Base-by-base conservation (phyloP, 2,329 filamentous ascomycete genomes). In the Lasiodiplodia sp. region DNA sequence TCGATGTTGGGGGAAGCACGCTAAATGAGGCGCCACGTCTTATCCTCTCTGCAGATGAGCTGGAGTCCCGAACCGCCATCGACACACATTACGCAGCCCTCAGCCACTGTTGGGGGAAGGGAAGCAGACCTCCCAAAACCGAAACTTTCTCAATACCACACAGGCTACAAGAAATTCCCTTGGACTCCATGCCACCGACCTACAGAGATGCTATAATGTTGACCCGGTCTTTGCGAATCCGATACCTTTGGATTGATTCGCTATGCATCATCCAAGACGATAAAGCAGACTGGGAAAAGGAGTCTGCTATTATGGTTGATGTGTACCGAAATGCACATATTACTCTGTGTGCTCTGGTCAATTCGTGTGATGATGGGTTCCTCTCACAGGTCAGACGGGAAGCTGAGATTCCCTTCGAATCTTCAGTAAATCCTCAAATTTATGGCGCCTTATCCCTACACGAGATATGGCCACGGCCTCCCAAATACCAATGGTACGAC, bases 101-200 rank as follows among this genome's bases (percentile, higher is more conserved):
- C 34, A 70, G 67, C 44, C 72, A 75, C 56, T 73, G 73, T 52
- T 73, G 72, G 73, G 72, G 71, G 2, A 11, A 31, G 1, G 8
- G 3, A 2, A 21, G 7, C 2, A 6, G 5, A 2, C 55, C 55
- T 7, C 34, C 10, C 4, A 57, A 57, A 34, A 34, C 34, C 5
- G 34, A 57, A 7, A 18, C 18, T 4, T 31, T 3, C 28, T 34
- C 55, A 7, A 12, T 38, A 4, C 1, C 55, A 8, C n/a, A 34
- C 8, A 38, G 28, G 23, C 2, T 38, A 7, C 2, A 31, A 10
- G 14, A 7, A 11, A 57, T 57, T 2, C 55, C 55, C 0, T 0
- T 57, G 3, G 1, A 34, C 4, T n/a, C 55, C 1, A 21, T 67
- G 6, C 44, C 64, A 6, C 1, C 40, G 31, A 70, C 60, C 7